Evolutionary conservation across 164 flowering plant genomes (phyloP).

Genomic region (Vitis labrusca): DNA sequence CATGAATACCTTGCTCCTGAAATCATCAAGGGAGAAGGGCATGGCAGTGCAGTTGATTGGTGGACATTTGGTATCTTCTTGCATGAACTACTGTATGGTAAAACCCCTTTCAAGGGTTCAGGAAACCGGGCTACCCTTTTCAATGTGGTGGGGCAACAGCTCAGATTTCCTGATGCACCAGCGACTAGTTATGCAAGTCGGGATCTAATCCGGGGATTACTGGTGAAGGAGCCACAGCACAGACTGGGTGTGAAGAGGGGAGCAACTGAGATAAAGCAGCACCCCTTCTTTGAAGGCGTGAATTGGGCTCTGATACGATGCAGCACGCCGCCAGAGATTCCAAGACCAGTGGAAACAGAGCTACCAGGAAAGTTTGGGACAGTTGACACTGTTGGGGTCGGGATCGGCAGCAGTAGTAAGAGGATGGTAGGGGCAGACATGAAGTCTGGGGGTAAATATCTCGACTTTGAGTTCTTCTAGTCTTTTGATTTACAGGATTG

Average conservation of each 20-base stretch:
- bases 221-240: slow-evolving; percentile 77
- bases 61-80: slow-evolving; percentile 87
- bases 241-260: slow-evolving; percentile 80
- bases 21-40: slow-evolving; percentile 81
- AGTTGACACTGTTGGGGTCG: slow-evolving; percentile 43
- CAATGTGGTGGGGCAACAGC: slow-evolving; percentile 80
- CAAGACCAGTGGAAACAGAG: slow-evolving; percentile 57
- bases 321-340: slow-evolving; percentile 81
- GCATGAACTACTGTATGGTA: slow-evolving; percentile 72
- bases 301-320: slow-evolving; percentile 84
- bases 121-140: slow-evolving; percentile 81
- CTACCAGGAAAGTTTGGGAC: slow-evolving; percentile 45
- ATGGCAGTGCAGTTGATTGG: slow-evolving; percentile 91
- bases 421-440: slow-evolving; percentile 45
- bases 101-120: slow-evolving; percentile 80
- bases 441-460: slow-evolving; percentile 65
- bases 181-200: slow-evolving; percentile 62
- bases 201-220: slow-evolving; percentile 66
- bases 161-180: slow-evolving; percentile 70
- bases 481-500: slow-evolving; percentile 6
- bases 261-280: slow-evolving; percentile 90
- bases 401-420: slow-evolving; percentile 54
- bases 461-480: slow-evolving; percentile 85
- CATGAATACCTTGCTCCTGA: slow-evolving; percentile 79
- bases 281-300: slow-evolving; percentile 80